Percentiles rank a stretch among this genome's conserved stretches.
phyloP scores from a whole-genome alignment of 1,284 basidiomycete genomes.

The Rhodotorula sp. region DNA sequence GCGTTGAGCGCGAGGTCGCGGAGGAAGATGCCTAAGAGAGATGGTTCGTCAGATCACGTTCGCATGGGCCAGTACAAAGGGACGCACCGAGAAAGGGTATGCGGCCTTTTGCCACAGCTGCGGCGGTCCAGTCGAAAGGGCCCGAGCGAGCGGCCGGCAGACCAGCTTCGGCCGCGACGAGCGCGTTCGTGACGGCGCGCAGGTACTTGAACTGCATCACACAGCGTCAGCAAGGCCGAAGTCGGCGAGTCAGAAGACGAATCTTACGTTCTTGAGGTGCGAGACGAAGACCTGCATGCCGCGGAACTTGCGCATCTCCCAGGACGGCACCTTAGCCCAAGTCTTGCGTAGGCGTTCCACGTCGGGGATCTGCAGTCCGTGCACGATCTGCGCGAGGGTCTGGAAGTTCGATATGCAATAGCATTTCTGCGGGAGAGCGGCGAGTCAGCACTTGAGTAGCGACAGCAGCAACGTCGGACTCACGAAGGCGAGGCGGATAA shows the following conservation, averaged over 20 bases:
- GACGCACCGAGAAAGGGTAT: slow-evolving; percentile 72
- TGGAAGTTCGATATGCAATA: slow-evolving; percentile 77
- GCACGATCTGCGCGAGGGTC: slow-evolving; percentile 74
- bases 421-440: slow-evolving; percentile 62
- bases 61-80: not conserved
- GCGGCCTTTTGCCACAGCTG: slow-evolving; percentile 51
- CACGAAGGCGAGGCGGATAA: slow-evolving; percentile 83
- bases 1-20: slow-evolving; percentile 66
- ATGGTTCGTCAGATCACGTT: not conserved
- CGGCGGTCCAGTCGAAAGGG: not conserved
- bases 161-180: slow-evolving; percentile 56
- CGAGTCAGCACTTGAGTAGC: slow-evolving; percentile 14
- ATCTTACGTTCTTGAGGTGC: slow-evolving; percentile 68
- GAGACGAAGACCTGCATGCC: slow-evolving; percentile 71
- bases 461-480: slow-evolving; percentile 45
- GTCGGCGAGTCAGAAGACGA: not conserved
- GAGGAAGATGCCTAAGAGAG: slow-evolving; percentile 62
- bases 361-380: slow-evolving; percentile 70
- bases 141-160: slow-evolving; percentile 53
- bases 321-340: slow-evolving; percentile 66
- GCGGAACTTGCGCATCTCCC: slow-evolving; percentile 71
- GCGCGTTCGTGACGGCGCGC: slow-evolving; percentile 62
- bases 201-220: slow-evolving; percentile 52
- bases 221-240: not conserved
- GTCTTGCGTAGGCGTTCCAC: slow-evolving; percentile 67